Conservation (phyloP, 1,139 yeast genomes). For the Zygosaccharomyces sapae region DNA sequence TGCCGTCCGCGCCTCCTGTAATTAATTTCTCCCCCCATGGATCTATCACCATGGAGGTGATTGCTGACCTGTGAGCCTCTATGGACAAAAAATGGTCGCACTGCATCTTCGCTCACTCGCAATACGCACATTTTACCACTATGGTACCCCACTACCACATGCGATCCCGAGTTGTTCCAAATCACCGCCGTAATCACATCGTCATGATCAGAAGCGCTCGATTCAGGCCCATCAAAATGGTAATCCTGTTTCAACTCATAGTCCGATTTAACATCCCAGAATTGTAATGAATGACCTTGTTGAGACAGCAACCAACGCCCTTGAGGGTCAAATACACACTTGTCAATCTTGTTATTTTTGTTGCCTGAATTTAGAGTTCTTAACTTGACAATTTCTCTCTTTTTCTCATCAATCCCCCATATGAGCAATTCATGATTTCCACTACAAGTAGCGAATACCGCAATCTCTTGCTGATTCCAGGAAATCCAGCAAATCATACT, state of each 20-base stretch:
- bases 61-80: conserved; percentile 52
- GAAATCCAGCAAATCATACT: conserved; percentile 49
- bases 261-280: conserved; percentile 27
- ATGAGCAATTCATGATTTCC: conserved; percentile 50
- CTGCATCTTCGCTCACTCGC: conserved; percentile 19
- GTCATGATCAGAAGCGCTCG: conserved; percentile 9
- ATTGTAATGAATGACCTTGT: conserved; percentile 37
- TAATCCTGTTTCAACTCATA: conserved; percentile 19
- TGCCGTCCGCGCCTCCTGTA: conserved; percentile 68
- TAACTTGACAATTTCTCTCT: conserved; percentile 30
- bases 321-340: conserved; percentile 45
- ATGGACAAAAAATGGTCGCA: conserved; percentile 29
- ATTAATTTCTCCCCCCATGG: conserved; percentile 55
- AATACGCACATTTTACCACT: conserved; percentile 44
- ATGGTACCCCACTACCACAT: conserved; percentile 33
- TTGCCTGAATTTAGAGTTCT: conserved; percentile 37
- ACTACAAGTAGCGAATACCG: conserved; percentile 56
- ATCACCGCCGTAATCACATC: conserved; percentile 18
- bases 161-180: conserved; percentile 37
- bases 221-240: conserved; percentile 11
- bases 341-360: conserved; percentile 36
- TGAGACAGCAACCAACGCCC: conserved; percentile 51
- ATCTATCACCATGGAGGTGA: conserved; percentile 50
- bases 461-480: conserved; percentile 58
- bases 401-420: conserved; percentile 52